Evolutionary conservation across 1,284 basidiomycete species (phyloP).

Genomic region (Leccinum ambiguum): DNA sequence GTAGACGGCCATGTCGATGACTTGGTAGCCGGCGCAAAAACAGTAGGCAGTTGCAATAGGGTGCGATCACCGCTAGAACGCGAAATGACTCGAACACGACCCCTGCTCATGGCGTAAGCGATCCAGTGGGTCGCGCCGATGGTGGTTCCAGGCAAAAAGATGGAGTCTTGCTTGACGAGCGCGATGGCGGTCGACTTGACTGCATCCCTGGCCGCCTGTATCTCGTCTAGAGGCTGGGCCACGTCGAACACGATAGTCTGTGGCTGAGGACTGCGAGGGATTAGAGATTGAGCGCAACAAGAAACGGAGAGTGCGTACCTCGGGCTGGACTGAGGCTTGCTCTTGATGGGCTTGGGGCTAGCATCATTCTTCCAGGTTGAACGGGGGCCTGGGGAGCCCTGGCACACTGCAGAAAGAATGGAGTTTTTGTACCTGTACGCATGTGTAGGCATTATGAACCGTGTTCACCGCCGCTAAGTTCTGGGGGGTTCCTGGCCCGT

Average conservation of each 20-base stretch:
- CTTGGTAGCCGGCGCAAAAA: constrained; percentile 60
- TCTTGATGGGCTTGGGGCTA: constrained; percentile 42
- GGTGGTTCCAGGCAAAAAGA: constrained; percentile 78
- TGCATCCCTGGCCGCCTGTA: constrained; percentile 67
- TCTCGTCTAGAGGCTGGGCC: constrained; percentile 63
- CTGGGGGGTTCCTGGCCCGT: too few species aligned
- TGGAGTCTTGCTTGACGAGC: constrained; percentile 76
- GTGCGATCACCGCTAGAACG: constrained; percentile 83
- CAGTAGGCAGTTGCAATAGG: constrained; percentile 66
- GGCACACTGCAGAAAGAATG: too few species aligned
- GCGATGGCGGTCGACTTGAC: constrained; percentile 83
- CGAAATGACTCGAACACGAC: constrained; percentile 83
- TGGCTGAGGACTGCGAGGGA: constrained; percentile 43
- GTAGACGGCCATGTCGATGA: constrained; percentile 80
- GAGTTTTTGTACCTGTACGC: too few species aligned
- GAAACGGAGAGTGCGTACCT: constrained; percentile 38
- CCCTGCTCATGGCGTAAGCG: constrained; percentile 87
- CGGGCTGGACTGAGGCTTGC: constrained; percentile 55
- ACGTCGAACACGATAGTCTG: constrained; percentile 78
- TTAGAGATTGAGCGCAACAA: constrained; percentile 7
- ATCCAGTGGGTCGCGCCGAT: constrained; percentile 88
- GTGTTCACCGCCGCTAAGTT: too few species aligned
- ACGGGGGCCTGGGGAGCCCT: constrained; percentile 56
- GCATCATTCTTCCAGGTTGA: constrained; percentile 42
- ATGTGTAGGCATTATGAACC: too few species aligned